These are phyloP conservation scores for Eutrema salsugineum DNA, from an alignment of 441 rosid genomes.

Conservation along the genomic window DNA sequence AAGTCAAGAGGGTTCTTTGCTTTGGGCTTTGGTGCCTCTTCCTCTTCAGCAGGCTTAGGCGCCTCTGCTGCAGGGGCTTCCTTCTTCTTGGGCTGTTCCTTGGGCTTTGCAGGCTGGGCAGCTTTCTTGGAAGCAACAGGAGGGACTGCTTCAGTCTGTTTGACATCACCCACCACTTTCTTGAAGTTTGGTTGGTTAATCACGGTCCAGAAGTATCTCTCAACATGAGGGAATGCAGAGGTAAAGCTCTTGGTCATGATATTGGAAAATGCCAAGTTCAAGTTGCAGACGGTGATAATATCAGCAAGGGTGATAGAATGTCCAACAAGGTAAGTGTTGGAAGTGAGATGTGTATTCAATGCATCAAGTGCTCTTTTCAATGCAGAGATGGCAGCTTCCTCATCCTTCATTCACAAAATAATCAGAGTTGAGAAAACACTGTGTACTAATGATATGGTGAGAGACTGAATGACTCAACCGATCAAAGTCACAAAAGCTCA, in stretches of 20 bases:
- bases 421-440: background rate
- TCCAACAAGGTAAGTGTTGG: slow-evolving; percentile 80
- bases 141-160: slow-evolving; percentile 62
- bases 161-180: slow-evolving; percentile 75
- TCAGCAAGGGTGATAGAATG: slow-evolving; percentile 85
- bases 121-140: slow-evolving; percentile 67
- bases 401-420: slow-evolving; percentile 44
- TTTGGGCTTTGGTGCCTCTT: slow-evolving; percentile 90
- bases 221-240: slow-evolving; percentile 85
- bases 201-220: slow-evolving; percentile 98
- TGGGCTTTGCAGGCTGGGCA: slow-evolving; percentile 55
- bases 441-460: background rate
- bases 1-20: slow-evolving; percentile 92
- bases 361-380: slow-evolving; percentile 82
- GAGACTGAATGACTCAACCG: background rate
- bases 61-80: slow-evolving; percentile 56
- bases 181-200: slow-evolving; percentile 83
- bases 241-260: slow-evolving; percentile 79
- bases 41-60: slow-evolving; percentile 63
- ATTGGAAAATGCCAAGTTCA: slow-evolving; percentile 43
- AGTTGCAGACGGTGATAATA: slow-evolving; percentile 69
- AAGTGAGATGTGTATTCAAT: slow-evolving; percentile 62
- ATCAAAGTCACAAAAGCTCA: slow-evolving; percentile 28
- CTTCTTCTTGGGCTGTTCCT: slow-evolving; percentile 66
- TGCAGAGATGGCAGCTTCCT: slow-evolving; percentile 71